Evolutionary conservation across 2,329 filamentous ascomycete genomes (phyloP).

Genomic region (Trichoderma gracile): DNA sequence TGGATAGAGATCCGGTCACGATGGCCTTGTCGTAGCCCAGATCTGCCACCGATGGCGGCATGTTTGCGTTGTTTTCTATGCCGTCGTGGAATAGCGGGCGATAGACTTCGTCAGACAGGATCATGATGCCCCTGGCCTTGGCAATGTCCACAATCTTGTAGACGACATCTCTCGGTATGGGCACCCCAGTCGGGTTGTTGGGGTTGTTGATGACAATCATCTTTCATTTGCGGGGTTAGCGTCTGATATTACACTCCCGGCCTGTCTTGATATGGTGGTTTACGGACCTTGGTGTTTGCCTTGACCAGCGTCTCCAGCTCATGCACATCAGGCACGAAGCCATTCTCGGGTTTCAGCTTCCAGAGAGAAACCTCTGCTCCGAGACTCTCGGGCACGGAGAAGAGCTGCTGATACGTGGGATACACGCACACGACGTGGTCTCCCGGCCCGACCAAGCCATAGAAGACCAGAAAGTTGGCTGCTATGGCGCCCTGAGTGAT

Average conservation of each 20-base stretch:
- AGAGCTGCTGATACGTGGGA: slow-evolving; percentile 85
- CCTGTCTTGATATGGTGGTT: not conserved
- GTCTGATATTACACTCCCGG: slow-evolving; percentile 28
- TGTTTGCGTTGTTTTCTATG: slow-evolving; percentile 39
- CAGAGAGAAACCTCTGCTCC: slow-evolving; percentile 78
- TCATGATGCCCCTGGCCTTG: slow-evolving; percentile 59
- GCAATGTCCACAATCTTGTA: slow-evolving; percentile 65
- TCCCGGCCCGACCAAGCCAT: slow-evolving; percentile 67
- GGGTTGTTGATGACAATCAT: slow-evolving; percentile 67
- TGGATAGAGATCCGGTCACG: slow-evolving; percentile 79
- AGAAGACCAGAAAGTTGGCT: slow-evolving; percentile 81
- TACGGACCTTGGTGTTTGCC: slow-evolving; percentile 65
- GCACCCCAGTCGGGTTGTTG: slow-evolving; percentile 78
- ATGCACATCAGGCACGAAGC: slow-evolving; percentile 66
- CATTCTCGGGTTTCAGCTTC: slow-evolving; percentile 64
- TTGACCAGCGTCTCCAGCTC: slow-evolving; percentile 66
- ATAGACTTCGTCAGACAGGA: slow-evolving; percentile 82
- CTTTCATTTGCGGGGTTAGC: slow-evolving; percentile 58
- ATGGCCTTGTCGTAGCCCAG: slow-evolving; percentile 71
- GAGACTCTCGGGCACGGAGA: slow-evolving; percentile 70
- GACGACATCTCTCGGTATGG: slow-evolving; percentile 63
- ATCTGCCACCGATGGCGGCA: slow-evolving; percentile 65
- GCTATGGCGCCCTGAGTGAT: slow-evolving; percentile 79
- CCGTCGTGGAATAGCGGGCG: slow-evolving; percentile 73
- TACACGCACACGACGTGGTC: slow-evolving; percentile 87